phyloP scores from a whole-genome alignment of 2,329 filamentous ascomycete species.

The Diaporthe eres region DNA sequence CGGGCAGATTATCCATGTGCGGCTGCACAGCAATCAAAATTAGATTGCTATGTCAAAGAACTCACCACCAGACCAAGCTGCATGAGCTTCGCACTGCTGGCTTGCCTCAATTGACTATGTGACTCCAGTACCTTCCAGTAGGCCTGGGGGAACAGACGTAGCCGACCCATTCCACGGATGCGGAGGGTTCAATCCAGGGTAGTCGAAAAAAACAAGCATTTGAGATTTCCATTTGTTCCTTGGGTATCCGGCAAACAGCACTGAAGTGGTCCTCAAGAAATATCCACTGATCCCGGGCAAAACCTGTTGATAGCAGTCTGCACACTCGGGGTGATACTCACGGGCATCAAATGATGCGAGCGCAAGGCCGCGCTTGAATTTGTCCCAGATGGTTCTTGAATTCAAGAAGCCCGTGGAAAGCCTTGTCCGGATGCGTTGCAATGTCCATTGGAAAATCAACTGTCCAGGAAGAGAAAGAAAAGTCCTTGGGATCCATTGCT shows the following conservation, averaged over 20 bases:
- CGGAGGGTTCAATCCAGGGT: neutral
- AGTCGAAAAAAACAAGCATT: conserved; percentile 16
- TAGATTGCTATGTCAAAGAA: conserved; percentile 9
- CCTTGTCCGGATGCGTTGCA: neutral
- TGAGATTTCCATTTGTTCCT: neutral
- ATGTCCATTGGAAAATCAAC: neutral
- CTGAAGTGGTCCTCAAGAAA: neutral
- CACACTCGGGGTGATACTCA: conserved; percentile 35
- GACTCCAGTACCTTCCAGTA: neutral
- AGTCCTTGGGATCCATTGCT: neutral
- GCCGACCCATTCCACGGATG: neutral
- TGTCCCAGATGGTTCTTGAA: neutral
- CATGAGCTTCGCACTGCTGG: neutral
- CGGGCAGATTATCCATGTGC: conserved; percentile 5
- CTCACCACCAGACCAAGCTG: conserved; percentile 14
- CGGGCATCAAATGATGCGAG: neutral
- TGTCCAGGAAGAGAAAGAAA: neutral
- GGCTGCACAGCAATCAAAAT: conserved; percentile 41
- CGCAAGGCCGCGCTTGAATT: neutral
- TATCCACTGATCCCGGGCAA: conserved; percentile 8
- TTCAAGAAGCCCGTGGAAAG: no score
- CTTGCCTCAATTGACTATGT: neutral
- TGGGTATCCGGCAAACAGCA: neutral
- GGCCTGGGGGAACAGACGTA: neutral
- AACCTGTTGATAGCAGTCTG: conserved; percentile 36